phyloP scores from a whole-genome alignment of 352 stramenopile genomes.

The Phytophthora hybrid region DNA sequence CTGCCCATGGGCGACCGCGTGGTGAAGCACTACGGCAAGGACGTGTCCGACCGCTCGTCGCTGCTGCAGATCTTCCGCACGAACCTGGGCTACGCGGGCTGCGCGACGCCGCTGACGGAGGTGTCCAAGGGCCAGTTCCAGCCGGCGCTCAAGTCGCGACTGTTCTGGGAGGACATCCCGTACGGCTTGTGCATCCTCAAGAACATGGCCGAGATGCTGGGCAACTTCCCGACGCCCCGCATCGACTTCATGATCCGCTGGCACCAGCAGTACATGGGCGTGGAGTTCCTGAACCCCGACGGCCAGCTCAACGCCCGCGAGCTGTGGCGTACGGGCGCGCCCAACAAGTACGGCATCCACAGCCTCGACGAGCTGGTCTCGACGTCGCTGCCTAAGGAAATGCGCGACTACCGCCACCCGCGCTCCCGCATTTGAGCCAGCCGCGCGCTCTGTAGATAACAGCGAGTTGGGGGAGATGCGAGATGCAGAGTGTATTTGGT shows the following conservation, averaged over 20 bases:
- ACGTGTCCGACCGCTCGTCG: constrained; percentile 88
- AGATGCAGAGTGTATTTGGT: constrained; percentile 21
- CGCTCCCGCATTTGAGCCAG: constrained; percentile 82
- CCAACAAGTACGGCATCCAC: constrained; percentile 94
- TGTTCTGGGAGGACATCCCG: constrained; percentile 95
- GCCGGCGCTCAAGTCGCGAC: constrained; percentile 83
- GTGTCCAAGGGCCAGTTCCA: constrained; percentile 78
- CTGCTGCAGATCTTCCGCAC: constrained; percentile 92
- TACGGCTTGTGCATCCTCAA: constrained; percentile 95
- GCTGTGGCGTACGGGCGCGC: constrained; percentile 88
- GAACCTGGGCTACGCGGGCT: constrained; percentile 92
- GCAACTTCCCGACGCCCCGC: constrained; percentile 92
- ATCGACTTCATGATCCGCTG: constrained; percentile 96
- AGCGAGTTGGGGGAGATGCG: background rate
- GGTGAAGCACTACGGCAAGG: constrained; percentile 93
- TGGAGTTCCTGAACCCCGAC: constrained; percentile 88
- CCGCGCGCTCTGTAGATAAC: background rate
- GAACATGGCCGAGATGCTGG: constrained; percentile 93
- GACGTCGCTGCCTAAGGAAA: constrained; percentile 88
- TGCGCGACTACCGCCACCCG: constrained; percentile 90
- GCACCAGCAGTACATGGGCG: constrained; percentile 93
- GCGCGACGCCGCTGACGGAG: constrained; percentile 89
- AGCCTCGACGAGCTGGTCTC: constrained; percentile 90
- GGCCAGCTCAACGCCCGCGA: constrained; percentile 91
- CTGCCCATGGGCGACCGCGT: constrained; percentile 91